Conservation (phyloP, 2,329 filamentous ascomycete species). For the Alternaria dauci region DNA sequence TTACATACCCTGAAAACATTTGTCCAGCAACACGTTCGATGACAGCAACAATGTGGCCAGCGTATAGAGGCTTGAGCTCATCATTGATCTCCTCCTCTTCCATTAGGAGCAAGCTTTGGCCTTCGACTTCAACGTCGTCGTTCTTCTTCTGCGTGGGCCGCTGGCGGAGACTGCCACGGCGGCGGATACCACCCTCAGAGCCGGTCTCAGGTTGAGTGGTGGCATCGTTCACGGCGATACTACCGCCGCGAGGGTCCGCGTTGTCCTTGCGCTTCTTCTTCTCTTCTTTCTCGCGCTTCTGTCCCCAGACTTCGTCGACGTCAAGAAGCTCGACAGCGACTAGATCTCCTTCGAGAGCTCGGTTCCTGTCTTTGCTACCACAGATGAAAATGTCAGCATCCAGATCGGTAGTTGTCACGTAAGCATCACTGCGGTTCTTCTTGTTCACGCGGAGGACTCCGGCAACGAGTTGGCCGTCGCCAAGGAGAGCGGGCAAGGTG, state of each 20-base stretch:
- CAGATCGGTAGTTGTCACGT: conserved; percentile 92
- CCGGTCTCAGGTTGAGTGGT: conserved; percentile 65
- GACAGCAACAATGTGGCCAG: conserved; percentile 95
- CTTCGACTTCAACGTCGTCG: conserved; percentile 97
- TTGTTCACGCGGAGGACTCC: conserved; percentile 98
- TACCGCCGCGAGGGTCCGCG: conserved; percentile 85
- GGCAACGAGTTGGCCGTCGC: conserved; percentile 91
- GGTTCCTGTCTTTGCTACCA: conserved; percentile 97
- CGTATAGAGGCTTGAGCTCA: conserved; percentile 96
- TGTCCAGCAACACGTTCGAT: conserved; percentile 96
- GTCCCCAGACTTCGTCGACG: conserved; percentile 97
- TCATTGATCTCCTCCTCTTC: conserved; percentile 99
- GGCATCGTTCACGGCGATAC: conserved; percentile 72
- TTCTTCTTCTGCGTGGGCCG: conserved; percentile 99
- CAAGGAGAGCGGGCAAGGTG: conserved; percentile 86
- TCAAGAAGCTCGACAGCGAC: conserved; percentile 96
- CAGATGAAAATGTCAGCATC: conserved; percentile 99
- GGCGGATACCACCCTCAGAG: conserved; percentile 84
- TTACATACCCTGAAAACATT: conserved; percentile 82
- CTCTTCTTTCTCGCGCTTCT: conserved; percentile 99
- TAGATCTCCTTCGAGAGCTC: conserved; percentile 92
- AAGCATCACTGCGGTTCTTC: conserved; percentile 98
- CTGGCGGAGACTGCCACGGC: conserved; percentile 93
- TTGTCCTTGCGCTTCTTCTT: conserved; percentile 99
- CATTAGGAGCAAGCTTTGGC: conserved; percentile 93